Percentiles rank a stretch among this genome's conserved stretches.
Evolutionary conservation across 1,139 yeast genomes (phyloP).

Genomic region (Geotrichum cucujoidarum): DNA sequence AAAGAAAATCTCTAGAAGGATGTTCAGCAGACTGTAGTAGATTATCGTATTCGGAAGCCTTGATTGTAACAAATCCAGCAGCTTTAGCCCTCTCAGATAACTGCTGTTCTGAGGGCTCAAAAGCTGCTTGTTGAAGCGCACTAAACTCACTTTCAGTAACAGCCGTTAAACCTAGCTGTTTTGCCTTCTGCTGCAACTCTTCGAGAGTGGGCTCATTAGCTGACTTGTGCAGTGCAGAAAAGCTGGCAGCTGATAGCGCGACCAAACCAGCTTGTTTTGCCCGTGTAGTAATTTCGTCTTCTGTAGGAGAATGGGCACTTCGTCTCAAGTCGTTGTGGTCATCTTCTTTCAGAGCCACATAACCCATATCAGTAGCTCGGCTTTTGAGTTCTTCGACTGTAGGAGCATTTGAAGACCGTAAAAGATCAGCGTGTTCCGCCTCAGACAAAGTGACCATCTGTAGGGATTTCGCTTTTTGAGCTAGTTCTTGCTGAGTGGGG

Average conservation of each 20-base stretch:
- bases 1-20: slow-evolving; percentile 40
- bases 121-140: slow-evolving; percentile 18
- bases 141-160: slow-evolving; percentile 13
- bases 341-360: slow-evolving; percentile 22
- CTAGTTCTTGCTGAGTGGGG: slow-evolving; percentile 40
- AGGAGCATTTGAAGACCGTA: slow-evolving; percentile 16
- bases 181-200: slow-evolving; percentile 24
- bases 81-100: slow-evolving; percentile 22
- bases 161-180: slow-evolving; percentile 24
- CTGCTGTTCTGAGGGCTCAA: slow-evolving; percentile 20
- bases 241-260: slow-evolving; percentile 30
- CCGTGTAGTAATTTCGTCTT: slow-evolving; percentile 30
- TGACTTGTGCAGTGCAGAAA: slow-evolving; percentile 8
- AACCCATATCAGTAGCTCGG: slow-evolving; percentile 34
- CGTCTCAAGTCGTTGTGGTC: slow-evolving; percentile 12
- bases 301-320: slow-evolving; percentile 16
- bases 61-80: slow-evolving; percentile 8
- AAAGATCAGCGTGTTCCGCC: slow-evolving; percentile 35
- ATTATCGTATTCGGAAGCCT: slow-evolving; percentile 9
- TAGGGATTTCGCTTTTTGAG: slow-evolving; percentile 33
- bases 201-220: slow-evolving; percentile 22
- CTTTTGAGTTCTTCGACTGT: slow-evolving; percentile 28
- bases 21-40: slow-evolving; percentile 30
- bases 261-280: slow-evolving; percentile 34
- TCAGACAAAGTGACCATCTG: slow-evolving; percentile 27